Evolutionary conservation across 495 filamentous ascomycete species (phyloP), one percentile per base, ranked within the genome.

Genomic region (Xylaria bambusicola): DNA sequence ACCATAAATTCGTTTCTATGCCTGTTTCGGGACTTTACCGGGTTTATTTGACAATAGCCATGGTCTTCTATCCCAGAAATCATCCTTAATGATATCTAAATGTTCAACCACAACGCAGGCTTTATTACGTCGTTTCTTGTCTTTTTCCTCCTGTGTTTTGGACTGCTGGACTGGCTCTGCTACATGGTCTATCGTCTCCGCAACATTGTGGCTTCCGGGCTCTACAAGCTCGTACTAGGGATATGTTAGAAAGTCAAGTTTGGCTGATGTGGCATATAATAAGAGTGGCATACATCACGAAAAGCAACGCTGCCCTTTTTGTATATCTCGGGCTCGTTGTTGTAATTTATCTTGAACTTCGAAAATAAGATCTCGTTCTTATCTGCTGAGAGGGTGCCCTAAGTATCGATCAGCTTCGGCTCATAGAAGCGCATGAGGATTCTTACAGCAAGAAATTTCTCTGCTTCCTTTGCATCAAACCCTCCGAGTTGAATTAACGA

Each of bases 281-380:
- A n/a, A 40, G 26, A 49, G 42, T 38, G 18, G 65, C 82, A 74
- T 75, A 93, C 91, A 74, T 93, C 88, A 60, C 94, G 84, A 67
- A 90, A 94, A 7, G 96, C 66, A 1, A 97, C 87, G 56, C 89
- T 97, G 8, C 94, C 94, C 71, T 97, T 98, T 74, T 88, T 94
- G 71, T 86, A 96, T 3, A 94, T 91, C 46, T 95, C 92, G 0
- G 84, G 83, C 71, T 98, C 94, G 64, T 96, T 92, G 73, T 98
- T 98, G 76, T 98, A 98, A 68, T 98, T 98, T 63, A 97, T 93
- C 2, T 84, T 82, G 70, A 96, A 97, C 31, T 82, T 81, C 9
- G 88, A 90, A 71, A 94, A 98, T 2, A 98, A 80, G 29, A 98
- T 93, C 74, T 98, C 94, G 57, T 98, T 94, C 77, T 98, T 98